Evolutionary conservation across 1,284 basidiomycete genomes (phyloP).

Genomic region (Thecaphora thlaspeos): DNA sequence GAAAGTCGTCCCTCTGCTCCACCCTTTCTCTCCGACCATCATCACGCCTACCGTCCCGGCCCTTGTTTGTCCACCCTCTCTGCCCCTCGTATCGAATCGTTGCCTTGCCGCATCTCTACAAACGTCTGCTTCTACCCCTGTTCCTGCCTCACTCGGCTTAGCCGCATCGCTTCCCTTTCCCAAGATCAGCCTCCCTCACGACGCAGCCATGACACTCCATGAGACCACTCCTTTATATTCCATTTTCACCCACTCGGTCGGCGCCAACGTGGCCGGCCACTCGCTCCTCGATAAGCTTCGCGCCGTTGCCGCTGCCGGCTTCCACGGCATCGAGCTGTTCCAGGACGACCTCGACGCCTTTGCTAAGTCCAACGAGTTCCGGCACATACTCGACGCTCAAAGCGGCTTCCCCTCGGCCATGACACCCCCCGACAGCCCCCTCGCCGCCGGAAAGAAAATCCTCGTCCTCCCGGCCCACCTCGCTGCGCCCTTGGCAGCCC

Average conservation of each 20-base stretch:
- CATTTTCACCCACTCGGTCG: slow-evolving; percentile 44
- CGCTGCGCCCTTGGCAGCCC: too few species aligned
- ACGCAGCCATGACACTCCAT: too few species aligned
- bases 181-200: too few species aligned
- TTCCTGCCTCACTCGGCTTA: too few species aligned
- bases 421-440: slow-evolving; percentile 38
- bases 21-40: too few species aligned
- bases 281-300: slow-evolving; percentile 50
- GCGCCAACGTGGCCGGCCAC: slow-evolving; percentile 42
- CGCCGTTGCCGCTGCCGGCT: slow-evolving; percentile 50
- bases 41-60: too few species aligned
- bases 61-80: too few species aligned
- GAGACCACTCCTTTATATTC: slow-evolving; percentile 8
- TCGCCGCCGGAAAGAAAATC: not conserved
- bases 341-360: slow-evolving; percentile 56
- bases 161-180: too few species aligned
- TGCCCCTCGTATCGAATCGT: too few species aligned
- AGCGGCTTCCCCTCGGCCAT: not conserved
- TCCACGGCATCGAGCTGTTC: slow-evolving; percentile 56
- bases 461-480: not conserved
- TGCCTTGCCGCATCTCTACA: too few species aligned
- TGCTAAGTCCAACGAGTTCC: slow-evolving; percentile 40
- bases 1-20: too few species aligned
- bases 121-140: too few species aligned
- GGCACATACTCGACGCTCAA: slow-evolving; percentile 12